Evolutionary conservation across 495 filamentous ascomycete species (phyloP), one percentile per base, ranked within the genome.

Genomic region (Hypoxylon intermedium): DNA sequence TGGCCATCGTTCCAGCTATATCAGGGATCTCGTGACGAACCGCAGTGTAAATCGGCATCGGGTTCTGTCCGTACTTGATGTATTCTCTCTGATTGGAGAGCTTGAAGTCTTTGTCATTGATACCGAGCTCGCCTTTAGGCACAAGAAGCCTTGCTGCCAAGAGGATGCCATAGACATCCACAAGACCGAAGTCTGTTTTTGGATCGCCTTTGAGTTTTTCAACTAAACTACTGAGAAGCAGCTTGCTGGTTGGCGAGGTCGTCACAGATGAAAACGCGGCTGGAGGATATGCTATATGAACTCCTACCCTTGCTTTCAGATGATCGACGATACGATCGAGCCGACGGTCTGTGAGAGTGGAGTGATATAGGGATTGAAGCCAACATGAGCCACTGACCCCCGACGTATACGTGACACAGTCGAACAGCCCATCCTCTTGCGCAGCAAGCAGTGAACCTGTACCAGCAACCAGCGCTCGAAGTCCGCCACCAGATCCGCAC

Each of bases 321-420:
- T 98, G 94, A 12, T 90, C 80, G 13, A 97, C 84, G 7, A 93
- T 79, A 36, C 76, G 82, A 21, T 82, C 77, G 60, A 92, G 83
- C 58, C 83, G 81, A 45, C 82, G 76, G 3, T 74, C 76, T 0
- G 86, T 79, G n/a, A 98, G 77, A 2, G 89, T 89, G n/a, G 93
- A 96, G 63, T 92, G 86, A 69, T 89, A 97, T 6, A 98, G 79
- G 1, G 90, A 81, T 72, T 97, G 93, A 24, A 97, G 76, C 94
- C 94, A 98, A 71, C 94, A 97, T 61, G 90, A 94, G 3, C 94
- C 94, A 67, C 89, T 93, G 12, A 98, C 94, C 6, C 94, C 94
- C 19, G 94, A 91, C 0, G 91, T 93, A 67, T 98, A 98, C 0
- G 92, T 98, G 0, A 89, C 83, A 71, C 93, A 97, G 69, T 97